Evolutionary conservation across 371 early-diverging fungal species (phyloP).

Genomic region (Funneliformis caledonium): DNA sequence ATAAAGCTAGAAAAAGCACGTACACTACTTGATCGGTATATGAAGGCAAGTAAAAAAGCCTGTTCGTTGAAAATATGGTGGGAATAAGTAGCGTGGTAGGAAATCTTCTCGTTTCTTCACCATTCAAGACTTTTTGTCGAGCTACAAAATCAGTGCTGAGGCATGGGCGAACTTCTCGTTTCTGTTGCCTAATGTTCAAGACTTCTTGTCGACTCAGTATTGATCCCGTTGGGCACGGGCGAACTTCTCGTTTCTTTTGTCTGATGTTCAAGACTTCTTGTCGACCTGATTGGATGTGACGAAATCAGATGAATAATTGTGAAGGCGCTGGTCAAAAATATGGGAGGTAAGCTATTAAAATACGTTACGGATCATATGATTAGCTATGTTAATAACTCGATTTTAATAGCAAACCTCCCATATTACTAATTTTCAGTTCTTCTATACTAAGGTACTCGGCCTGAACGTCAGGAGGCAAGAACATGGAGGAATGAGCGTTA

Average conservation of each 20-base stretch:
- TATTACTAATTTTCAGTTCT: no score
- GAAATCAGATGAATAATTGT: no score
- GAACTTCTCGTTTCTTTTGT: not conserved
- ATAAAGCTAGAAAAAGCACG: conserved; percentile 1
- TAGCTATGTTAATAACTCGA: no score
- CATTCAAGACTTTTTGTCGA: conserved; percentile 20
- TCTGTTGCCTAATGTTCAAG: conserved; percentile 7
- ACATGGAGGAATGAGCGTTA: no score
- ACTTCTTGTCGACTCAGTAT: conserved; percentile 7
- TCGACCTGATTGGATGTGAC: not conserved
- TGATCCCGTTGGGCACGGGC: conserved; percentile 1
- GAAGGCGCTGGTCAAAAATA: no score
- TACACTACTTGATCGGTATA: conserved; percentile 15
- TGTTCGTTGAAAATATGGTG: no score
- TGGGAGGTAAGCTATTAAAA: no score
- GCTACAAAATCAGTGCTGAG: conserved; percentile 8
- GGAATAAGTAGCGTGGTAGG: not conserved
- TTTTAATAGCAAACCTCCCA: no score
- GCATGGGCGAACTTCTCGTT: not conserved
- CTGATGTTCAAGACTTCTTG: conserved; percentile 1
- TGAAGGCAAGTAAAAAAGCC: not conserved
- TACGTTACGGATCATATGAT: no score
- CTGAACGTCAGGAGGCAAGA: no score
- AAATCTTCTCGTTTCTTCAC: not conserved
- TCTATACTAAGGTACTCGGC: no score